phyloP scores from a whole-genome alignment of 2,329 filamentous ascomycete species.

The Neofusicoccum parvum region DNA sequence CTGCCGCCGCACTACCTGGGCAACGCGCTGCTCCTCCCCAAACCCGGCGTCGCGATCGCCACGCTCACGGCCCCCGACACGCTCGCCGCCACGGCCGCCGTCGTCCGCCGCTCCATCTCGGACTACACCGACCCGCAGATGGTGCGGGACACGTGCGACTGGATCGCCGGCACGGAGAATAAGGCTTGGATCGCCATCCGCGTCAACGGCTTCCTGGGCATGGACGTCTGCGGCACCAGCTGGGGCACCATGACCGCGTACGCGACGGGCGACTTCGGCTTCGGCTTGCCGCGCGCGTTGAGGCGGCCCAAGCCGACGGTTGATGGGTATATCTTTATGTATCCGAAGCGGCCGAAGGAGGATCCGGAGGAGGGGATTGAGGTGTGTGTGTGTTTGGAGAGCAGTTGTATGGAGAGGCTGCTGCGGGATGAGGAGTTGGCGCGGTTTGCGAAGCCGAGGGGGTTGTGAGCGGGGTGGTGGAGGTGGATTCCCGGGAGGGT shows the following conservation, averaged over 20 bases:
- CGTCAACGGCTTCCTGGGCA: constrained; percentile 29
- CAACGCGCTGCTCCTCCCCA: constrained; percentile 27
- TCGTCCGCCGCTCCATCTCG: constrained; percentile 29
- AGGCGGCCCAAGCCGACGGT: constrained; percentile 26
- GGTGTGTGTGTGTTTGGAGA: constrained; percentile 26
- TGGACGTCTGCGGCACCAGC: constrained; percentile 31
- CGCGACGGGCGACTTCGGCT: constrained; percentile 34
- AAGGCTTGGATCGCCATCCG: constrained; percentile 28
- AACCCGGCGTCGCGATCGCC: constrained; percentile 23
- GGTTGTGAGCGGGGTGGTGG: background rate
- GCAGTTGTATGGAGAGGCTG: constrained; percentile 23
- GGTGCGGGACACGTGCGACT: constrained; percentile 27
- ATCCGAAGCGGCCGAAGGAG: constrained; percentile 24
- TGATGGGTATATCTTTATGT: constrained; percentile 27
- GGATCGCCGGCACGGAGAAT: constrained; percentile 29
- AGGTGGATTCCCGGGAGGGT: background rate
- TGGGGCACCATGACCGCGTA: constrained; percentile 33
- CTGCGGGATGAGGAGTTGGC: constrained; percentile 27
- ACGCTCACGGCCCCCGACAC: constrained; percentile 22
- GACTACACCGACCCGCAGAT: constrained; percentile 26
- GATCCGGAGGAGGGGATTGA: constrained; percentile 27
- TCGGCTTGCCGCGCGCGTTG: constrained; percentile 28
- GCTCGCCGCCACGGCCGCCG: constrained; percentile 26
- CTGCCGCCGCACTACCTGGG: constrained; percentile 29
- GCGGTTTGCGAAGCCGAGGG: constrained; percentile 22